Evolutionary conservation across 2,329 filamentous ascomycete genomes (phyloP), one percentile per base, ranked within the genome.

Genomic region (Xylaria sp.): DNA sequence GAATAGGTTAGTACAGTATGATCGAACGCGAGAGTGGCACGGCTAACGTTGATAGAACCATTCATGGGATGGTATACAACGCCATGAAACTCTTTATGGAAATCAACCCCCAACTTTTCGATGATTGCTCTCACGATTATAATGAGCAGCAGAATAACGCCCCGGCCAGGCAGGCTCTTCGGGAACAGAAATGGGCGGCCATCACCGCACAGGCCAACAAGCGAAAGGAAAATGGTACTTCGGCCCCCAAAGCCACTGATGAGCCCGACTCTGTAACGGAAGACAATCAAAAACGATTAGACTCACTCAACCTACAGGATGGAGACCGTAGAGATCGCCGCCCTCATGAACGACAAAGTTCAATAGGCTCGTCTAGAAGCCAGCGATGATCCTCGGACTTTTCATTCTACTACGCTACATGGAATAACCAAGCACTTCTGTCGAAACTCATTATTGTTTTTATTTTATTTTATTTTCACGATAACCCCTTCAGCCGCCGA

Each of bases 11-110:
- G 86, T 59, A 31, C 35, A 1, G 23, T 15, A 21, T 49, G 17
- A 53, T 43, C 2, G 40, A 38, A 23, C 15, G 21, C 19, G 27
- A 7, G 21, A 51, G 19, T 19, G 10, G 46, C 44, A 13, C 17
- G 7, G 56, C 78, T 82, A 71, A 82, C 65, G 9, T 51, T 7
- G 2, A 1, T 67, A 98, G 95, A 72, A 99, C 95, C 7, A 99
- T 99, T 69, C 95, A 99, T 74, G 95, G 95, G 75, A 98, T 99
- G 94, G 95, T 99, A 10, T 98, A 98, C 77, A 99, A 98, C 73
- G 95, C 95, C 59, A 98, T 99, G 95, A 99, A 99, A 77, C 86
- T 99, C 37, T 99, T 99, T 78, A 99, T 99, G 95, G 95, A 99
- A 77, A 97, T 99, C 73, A 98, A 98, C 76, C 95, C 95, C 9